Evolutionary conservation across 768 basidiomycete species (phyloP).

Genomic region (Russula emetica): DNA sequence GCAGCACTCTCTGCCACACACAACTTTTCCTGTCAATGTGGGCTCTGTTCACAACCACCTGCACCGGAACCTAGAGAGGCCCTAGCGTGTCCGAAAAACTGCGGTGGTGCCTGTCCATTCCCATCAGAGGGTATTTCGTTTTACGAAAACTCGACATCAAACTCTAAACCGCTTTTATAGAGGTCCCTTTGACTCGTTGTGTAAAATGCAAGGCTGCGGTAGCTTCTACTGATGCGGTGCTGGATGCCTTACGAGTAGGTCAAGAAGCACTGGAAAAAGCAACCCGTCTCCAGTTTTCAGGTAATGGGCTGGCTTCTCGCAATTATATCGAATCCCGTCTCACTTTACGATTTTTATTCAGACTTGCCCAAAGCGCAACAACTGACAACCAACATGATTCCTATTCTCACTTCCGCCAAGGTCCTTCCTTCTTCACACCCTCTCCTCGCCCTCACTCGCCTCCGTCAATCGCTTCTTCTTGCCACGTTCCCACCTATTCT

Average conservation of each 20-base stretch:
- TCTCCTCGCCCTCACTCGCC: conserved; percentile 66
- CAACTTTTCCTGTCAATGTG: conserved; percentile 70
- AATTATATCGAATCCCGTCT: background rate
- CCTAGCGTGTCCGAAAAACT: conserved; percentile 63
- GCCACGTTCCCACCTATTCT: conserved; percentile 40
- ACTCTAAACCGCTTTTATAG: conserved; percentile 34
- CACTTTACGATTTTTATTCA: conserved; percentile 2
- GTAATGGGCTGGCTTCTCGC: conserved; percentile 37
- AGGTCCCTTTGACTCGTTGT: conserved; percentile 48
- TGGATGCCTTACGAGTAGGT: conserved; percentile 64
- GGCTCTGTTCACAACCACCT: conserved; percentile 43
- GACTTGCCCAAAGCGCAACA: conserved; percentile 44
- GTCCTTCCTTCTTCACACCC: conserved; percentile 71
- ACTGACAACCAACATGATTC: conserved; percentile 61
- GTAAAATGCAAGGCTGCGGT: conserved; percentile 50
- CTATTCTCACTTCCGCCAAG: conserved; percentile 55
- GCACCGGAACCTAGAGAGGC: conserved; percentile 63
- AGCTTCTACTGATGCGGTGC: conserved; percentile 46
- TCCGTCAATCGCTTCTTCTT: conserved; percentile 66
- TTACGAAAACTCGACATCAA: background rate
- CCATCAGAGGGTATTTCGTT: conserved; percentile 52
- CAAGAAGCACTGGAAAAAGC: conserved; percentile 76
- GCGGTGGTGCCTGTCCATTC: conserved; percentile 58
- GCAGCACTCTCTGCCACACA: conserved; percentile 65
- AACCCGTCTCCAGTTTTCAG: conserved; percentile 51